Evolutionary conservation across 2,329 filamentous ascomycete genomes (phyloP), one percentile per base, ranked within the genome.

Genomic region (Tolypocladium inflatum): DNA sequence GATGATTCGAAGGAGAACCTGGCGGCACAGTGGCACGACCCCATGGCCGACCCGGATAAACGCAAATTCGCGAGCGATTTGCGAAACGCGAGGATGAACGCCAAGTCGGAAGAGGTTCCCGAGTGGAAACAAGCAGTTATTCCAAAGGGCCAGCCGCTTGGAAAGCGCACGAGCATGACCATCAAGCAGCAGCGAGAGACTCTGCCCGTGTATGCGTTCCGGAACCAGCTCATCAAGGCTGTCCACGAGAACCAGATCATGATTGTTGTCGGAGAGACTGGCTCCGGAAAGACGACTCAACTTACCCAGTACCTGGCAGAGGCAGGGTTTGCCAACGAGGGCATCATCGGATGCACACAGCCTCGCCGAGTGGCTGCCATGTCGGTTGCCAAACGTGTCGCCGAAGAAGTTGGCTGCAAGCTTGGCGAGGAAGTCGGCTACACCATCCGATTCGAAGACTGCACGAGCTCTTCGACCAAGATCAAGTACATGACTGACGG

Each of bases 401-500:
- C 92, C 1, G 91, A 97, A 69, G 94, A 99, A 75, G 91, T 97
- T 59, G 93, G 94, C 19, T 97, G 93, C 66, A 82, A 87, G 62
- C 81, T 97, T 15, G 94, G 94, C 39, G 86, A 92, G 58, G 92
- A 97, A 70, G 93, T 99, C 62, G 94, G 94, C 57, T 99, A 99
- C 71, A 96, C 90, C 9, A 96, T 99, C 69, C 90, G 94, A 70
- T 99, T 99, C 70, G 94, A 99, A 69, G 94, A 99, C 74, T 89
- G 87, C 70, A 97, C 93, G 0, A 90, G 87, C 63, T 85, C 90
- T 2, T 82, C 87, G 21, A 99, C 94, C 1, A 90, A 87, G 68
- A 96, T 99, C 78, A 99, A 99, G 77, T 99, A 99, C 76, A 97
- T 99, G 93, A 99, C 94, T 19, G 94, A 99, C 67, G 94, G 94